These are phyloP conservation scores for Rehmannia glutinosa DNA, from an alignment of 257 asterid species.

Conservation along the genomic window DNA sequence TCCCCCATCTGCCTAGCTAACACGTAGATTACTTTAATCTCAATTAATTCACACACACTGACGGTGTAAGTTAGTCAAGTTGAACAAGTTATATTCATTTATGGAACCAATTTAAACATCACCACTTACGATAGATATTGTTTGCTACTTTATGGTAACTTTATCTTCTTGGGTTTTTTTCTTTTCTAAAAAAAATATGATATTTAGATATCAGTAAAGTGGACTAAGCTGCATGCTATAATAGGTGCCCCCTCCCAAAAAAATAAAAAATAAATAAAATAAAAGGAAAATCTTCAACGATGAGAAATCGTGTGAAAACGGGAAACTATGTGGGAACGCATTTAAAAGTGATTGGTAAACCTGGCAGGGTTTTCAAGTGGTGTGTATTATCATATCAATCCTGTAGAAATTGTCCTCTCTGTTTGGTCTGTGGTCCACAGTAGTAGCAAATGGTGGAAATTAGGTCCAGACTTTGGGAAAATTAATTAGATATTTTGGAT, in stretches of 20 bases:
- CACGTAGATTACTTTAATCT: conserved; percentile 22
- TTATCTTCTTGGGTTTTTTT: background rate
- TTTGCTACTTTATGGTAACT: background rate
- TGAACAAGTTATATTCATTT: conserved; percentile 4
- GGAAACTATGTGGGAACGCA: conserved; percentile 34
- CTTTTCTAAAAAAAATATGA: background rate
- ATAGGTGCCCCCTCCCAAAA: background rate
- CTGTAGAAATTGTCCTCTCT: conserved; percentile 16
- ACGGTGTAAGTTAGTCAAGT: background rate
- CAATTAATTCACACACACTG: background rate
- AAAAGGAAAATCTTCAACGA: background rate
- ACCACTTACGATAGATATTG: background rate
- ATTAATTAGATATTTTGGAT: conserved; percentile 20
- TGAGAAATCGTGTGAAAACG: conserved; percentile 40
- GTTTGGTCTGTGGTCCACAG: conserved; percentile 24
- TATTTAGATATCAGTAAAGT: background rate
- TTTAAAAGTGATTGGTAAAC: conserved; percentile 27
- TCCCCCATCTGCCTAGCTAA: background rate
- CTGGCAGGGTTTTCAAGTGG: conserved; percentile 28
- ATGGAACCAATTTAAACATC: conserved; percentile 21
- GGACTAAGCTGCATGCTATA: background rate
- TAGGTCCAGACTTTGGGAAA: conserved; percentile 24
- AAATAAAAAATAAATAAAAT: too few relatives aligned
- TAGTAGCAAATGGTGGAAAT: conserved; percentile 22
- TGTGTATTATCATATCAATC: conserved; percentile 30